Percentiles rank a stretch among this genome's conserved stretches.
phyloP scores from a whole-genome alignment of 2,329 filamentous ascomycete genomes.

The Botrytis hyacinthi region DNA sequence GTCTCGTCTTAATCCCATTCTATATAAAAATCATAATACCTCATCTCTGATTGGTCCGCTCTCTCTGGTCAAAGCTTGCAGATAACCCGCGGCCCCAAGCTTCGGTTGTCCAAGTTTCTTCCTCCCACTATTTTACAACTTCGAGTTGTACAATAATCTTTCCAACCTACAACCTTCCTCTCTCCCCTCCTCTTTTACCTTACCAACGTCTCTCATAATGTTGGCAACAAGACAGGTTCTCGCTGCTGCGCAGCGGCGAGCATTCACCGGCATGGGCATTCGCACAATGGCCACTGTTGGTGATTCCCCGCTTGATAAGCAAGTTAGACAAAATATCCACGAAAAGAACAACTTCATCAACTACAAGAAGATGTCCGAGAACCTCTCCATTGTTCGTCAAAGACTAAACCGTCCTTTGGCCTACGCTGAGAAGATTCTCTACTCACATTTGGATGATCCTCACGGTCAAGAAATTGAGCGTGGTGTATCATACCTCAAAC shows the following conservation, averaged over 20 bases:
- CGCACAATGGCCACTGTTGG: conserved; percentile 80
- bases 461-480: conserved; percentile 95
- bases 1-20: background rate
- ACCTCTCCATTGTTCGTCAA: conserved; percentile 83
- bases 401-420: conserved; percentile 92
- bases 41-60: background rate
- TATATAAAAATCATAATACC: conserved; percentile 1
- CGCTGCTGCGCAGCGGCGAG: conserved; percentile 62
- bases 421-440: conserved; percentile 97
- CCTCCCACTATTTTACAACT: conserved; percentile 18
- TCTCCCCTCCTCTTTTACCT: conserved; percentile 23
- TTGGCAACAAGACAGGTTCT: conserved; percentile 70
- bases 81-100: conserved; percentile 11
- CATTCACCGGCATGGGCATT: conserved; percentile 58
- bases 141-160: conserved; percentile 12
- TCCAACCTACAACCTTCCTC: conserved; percentile 24
- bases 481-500: conserved; percentile 91
- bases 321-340: conserved; percentile 97
- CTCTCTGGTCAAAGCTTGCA: conserved; percentile 1
- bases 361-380: conserved; percentile 99
- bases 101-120: conserved; percentile 15
- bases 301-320: conserved; percentile 84
- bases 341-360: conserved; percentile 98
- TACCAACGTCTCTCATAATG: conserved; percentile 50
- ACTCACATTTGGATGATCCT: conserved; percentile 97